Percentiles rank a stretch among this genome's conserved stretches.
These are phyloP conservation scores for Tricholoma terreum DNA, from an alignment of 768 basidiomycete genomes.

Conservation along the genomic window DNA sequence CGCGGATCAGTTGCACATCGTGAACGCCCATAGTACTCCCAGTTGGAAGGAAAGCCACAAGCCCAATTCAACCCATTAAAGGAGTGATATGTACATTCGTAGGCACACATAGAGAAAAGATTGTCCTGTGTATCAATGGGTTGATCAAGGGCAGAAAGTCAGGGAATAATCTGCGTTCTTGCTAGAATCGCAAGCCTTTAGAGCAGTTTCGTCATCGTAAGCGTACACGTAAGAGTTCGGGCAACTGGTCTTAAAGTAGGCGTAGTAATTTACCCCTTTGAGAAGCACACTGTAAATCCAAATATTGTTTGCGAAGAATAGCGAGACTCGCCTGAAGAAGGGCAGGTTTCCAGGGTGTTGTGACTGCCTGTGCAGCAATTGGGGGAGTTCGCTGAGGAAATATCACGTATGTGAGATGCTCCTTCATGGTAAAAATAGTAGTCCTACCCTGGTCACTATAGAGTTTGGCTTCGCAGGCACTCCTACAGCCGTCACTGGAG, in stretches of 20 bases:
- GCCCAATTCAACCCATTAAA: too few species aligned
- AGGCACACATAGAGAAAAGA: too few species aligned
- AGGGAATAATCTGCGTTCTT: slow-evolving; percentile 29
- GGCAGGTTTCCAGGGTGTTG: slow-evolving; percentile 34
- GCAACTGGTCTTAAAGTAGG: slow-evolving; percentile 26
- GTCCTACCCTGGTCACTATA: slow-evolving; percentile 26
- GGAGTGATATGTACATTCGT: too few species aligned
- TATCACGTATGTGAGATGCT: not conserved
- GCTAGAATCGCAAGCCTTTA: slow-evolving; percentile 36
- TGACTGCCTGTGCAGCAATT: slow-evolving; percentile 36
- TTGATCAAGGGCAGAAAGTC: slow-evolving; percentile 26
- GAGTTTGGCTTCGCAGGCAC: slow-evolving; percentile 41
- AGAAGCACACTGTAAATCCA: not conserved
- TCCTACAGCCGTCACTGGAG: slow-evolving; percentile 50
- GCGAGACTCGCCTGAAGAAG: slow-evolving; percentile 24
- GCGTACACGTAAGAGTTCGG: slow-evolving; percentile 41
- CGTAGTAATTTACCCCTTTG: slow-evolving; percentile 22
- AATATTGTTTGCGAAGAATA: slow-evolving; percentile 5
- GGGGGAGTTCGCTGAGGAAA: slow-evolving; percentile 27
- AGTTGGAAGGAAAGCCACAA: too few species aligned
- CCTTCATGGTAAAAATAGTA: not conserved
- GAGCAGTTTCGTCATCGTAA: slow-evolving; percentile 48
- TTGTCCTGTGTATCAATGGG: too few species aligned
- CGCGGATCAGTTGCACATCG: too few species aligned
- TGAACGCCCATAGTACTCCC: too few species aligned